Evolutionary conservation across 106 monocot species (phyloP), one percentile per base, ranked within the genome.

Genomic region (Acorus calamus): DNA sequence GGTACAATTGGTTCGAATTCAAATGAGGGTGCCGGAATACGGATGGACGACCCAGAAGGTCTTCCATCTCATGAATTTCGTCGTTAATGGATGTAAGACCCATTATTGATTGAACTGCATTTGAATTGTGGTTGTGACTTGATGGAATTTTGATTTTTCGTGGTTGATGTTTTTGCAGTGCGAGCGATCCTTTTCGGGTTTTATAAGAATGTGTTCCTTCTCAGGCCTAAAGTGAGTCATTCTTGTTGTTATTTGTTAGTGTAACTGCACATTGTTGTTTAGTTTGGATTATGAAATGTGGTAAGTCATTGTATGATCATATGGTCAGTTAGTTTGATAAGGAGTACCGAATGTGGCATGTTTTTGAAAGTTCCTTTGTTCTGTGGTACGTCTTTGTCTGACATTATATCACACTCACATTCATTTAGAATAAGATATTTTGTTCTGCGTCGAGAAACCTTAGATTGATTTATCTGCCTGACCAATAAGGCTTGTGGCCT

Each of bases 1-100:
- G 93, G 80, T 89, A 56, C 93, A 94, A 81, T 77, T 94, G 7
- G 54, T 79, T 14, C 78, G 89, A 52, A 94, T 94, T 68, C 86
- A 94, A 53, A 47, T 71, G 8, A 77, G 93, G 62, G 89, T 89
- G 56, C 86, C 84, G 46, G 86, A 94, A 47, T 93, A 67, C 72
- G 84, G 89, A 53, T 94, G 93, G 89, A 94, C 83, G 43, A 94
- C 84, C 3, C 89, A 94, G 65, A 94, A 94, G 70, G 73, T 83
- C 61, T 94, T 94, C 63, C 86, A 83, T 57, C 73, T 94, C 47
- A 67, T 94, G 89, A 94, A 89, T 65, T 89, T 94, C 71, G 8
- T 89, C 13, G 78, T 89, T 43, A 93, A 83, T 79, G 93, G 83
- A 67, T 76, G 89, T 89, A 72, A 44, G 77, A 14, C 7, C n/a